phyloP scores from a whole-genome alignment of 1,139 yeast species.

The Debaryomycetaceae sp. region DNA sequence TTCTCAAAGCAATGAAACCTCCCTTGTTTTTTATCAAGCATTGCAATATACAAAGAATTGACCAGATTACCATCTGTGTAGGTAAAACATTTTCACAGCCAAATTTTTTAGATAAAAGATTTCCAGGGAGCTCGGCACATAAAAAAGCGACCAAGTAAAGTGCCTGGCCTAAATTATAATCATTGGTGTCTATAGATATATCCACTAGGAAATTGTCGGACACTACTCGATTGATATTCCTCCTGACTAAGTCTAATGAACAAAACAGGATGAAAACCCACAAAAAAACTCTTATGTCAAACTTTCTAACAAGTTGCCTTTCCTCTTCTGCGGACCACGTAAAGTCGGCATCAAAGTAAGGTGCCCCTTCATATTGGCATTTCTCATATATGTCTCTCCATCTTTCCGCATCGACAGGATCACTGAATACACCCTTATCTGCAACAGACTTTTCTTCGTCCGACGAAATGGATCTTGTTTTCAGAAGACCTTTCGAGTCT shows the following conservation, averaged over 20 bases:
- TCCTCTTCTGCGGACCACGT: constrained; percentile 47
- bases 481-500: background rate
- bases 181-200: constrained; percentile 39
- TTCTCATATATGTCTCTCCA: constrained; percentile 27
- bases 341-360: constrained; percentile 31
- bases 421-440: constrained; percentile 24
- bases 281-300: constrained; percentile 43
- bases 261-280: constrained; percentile 50
- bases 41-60: constrained; percentile 46
- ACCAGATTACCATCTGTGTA: constrained; percentile 47
- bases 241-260: constrained; percentile 50
- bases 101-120: constrained; percentile 46
- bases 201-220: constrained; percentile 47
- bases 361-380: constrained; percentile 10
- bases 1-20: constrained; percentile 40
- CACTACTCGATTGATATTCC: constrained; percentile 48
- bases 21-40: constrained; percentile 31
- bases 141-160: constrained; percentile 42
- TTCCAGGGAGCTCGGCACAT: constrained; percentile 54
- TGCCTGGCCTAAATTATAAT: constrained; percentile 48
- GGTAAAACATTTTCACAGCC: constrained; percentile 58
- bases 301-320: constrained; percentile 32
- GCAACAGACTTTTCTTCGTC: background rate
- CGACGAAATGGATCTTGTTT: background rate
- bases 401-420: constrained; percentile 27